phyloP scores from a whole-genome alignment of 164 flowering plant genomes.

The Magnolia sinica region DNA sequence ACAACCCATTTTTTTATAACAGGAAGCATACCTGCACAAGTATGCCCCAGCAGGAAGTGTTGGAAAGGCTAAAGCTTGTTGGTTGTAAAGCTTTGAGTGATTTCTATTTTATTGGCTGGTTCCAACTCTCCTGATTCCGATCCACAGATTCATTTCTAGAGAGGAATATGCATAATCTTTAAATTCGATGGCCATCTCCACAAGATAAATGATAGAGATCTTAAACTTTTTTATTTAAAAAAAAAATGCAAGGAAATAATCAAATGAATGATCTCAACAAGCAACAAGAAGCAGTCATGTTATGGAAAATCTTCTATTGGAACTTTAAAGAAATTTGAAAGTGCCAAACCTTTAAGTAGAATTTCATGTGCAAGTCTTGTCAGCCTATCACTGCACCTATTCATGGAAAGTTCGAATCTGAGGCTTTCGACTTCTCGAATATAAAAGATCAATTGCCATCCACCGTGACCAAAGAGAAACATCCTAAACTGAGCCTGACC shows the following conservation, averaged over 20 bases:
- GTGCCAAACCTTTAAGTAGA: slow-evolving; percentile 56
- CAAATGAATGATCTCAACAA: neutral
- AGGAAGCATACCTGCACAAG: slow-evolving; percentile 60
- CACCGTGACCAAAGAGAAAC: slow-evolving; percentile 88
- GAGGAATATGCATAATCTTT: neutral
- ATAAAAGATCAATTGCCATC: slow-evolving; percentile 92
- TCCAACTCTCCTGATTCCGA: slow-evolving; percentile 2
- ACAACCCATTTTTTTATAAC: neutral
- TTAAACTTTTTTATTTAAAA: too few species aligned
- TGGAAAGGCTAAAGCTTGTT: slow-evolving; percentile 52
- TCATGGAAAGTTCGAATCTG: slow-evolving; percentile 91
- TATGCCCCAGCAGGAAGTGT: slow-evolving; percentile 78
- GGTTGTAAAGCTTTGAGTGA: slow-evolving; percentile 41
- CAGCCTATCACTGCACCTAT: slow-evolving; percentile 56
- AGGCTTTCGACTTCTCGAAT: slow-evolving; percentile 80
- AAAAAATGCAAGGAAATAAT: neutral
- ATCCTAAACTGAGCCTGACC: slow-evolving; percentile 24
- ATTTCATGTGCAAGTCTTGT: slow-evolving; percentile 63
- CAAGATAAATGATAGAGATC: neutral
- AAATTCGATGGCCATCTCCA: neutral
- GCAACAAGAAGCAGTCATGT: neutral
- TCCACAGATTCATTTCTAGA: slow-evolving; percentile 53
- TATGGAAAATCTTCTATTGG: neutral
- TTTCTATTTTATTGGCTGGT: slow-evolving; percentile 44
- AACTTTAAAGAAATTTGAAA: slow-evolving; percentile 3